Evolutionary conservation across 345 rosid species (phyloP).

Genomic region (Zanthoxylum bungeanum): DNA sequence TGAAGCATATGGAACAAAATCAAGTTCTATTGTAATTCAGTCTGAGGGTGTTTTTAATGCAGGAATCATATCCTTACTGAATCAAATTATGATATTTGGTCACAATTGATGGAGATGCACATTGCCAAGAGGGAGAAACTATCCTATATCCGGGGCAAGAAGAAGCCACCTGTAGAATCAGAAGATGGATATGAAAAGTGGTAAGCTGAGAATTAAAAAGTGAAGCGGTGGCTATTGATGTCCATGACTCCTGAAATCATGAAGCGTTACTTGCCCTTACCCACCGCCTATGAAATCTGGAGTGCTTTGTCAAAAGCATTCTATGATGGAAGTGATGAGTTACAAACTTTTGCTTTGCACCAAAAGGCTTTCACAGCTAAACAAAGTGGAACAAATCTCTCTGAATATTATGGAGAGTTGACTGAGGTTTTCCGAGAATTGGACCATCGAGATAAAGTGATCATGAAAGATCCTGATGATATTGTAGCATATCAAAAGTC

Average conservation of each 20-base stretch:
- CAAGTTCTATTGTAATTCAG: no score
- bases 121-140: neutral
- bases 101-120: neutral
- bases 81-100: neutral
- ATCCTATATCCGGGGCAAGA: neutral
- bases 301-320: neutral
- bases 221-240: no score
- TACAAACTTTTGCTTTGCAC: neutral
- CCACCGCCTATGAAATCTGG: neutral
- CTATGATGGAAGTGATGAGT: neutral
- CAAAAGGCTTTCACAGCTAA: neutral
- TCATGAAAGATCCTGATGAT: constrained; percentile 13
- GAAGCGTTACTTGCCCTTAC: neutral
- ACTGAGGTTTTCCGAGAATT: neutral
- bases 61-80: no score
- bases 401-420: neutral
- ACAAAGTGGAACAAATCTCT: neutral
- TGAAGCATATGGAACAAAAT: no score
- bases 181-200: neutral
- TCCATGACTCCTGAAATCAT: no score
- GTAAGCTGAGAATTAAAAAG: no score
- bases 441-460: neutral
- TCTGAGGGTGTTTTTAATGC: neutral
- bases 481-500: neutral
- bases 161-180: neutral